Evolutionary conservation across 2,329 filamentous ascomycete genomes (phyloP), one percentile per base, ranked within the genome.

Genomic region (Neurospora sp.): DNA sequence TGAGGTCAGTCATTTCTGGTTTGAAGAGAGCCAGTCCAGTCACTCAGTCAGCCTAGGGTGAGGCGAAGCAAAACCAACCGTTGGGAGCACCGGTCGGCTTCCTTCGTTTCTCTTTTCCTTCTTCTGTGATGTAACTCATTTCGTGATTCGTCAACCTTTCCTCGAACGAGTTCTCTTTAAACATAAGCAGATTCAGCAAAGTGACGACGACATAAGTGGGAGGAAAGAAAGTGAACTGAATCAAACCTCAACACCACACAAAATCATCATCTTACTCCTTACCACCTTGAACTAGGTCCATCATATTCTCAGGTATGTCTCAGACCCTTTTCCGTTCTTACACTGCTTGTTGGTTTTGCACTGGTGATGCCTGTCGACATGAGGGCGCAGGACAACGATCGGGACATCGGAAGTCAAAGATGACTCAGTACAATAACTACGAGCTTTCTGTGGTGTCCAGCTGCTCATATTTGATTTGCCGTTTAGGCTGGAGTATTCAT

Each of bases 1-100:
- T 75, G 71, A 78, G 77, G 71, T 77, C 79, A 73, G 76, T 74
- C 76, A 71, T 41, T 69, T 68, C 57, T 67, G 72, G 69, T 62
- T 66, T 70, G 43, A 62, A 36, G 15, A 62, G 52, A 62, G 15
- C 23, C 52, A 62, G 15, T 62, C 28, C 52, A 62, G 52, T 62
- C 23, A 62, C 28, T 62, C 15, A 17, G 52, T 62, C 52, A 62
- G 52, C 52, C 52, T 33, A 36, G 28, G 28, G 52, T 62, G 52
- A 62, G 28, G 52, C 52, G 52, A 62, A 62, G 52, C 52, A 15
- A 62, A 62, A 36, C 28, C 52, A 62, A 6, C 52, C 23, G 23
- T 17, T 62, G 28, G 28, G 52, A 62, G 28, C 12, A 62, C 52
- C 23, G 52, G 12, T 15, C 12, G 52, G 28, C 52, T 36, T 62